These are phyloP conservation scores for Ogataea nakhonphanomensis DNA, from an alignment of 805 yeast genomes.

Conservation along the genomic window DNA sequence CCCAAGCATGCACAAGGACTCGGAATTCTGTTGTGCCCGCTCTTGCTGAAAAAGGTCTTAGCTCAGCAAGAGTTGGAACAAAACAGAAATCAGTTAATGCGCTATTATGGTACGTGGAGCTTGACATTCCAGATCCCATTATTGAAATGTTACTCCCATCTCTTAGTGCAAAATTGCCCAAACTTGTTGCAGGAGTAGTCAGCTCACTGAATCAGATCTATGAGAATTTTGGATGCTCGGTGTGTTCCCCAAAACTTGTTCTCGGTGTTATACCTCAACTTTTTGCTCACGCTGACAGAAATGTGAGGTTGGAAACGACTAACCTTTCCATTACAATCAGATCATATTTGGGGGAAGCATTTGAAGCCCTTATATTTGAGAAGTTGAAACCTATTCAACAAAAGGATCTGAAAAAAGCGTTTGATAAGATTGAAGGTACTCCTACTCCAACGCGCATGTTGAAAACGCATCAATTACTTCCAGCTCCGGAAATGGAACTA, in stretches of 20 bases:
- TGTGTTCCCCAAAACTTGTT: conserved; percentile 54
- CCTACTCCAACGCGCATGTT: conserved; percentile 57
- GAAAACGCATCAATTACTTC: conserved; percentile 45
- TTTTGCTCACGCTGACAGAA: conserved; percentile 82
- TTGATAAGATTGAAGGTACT: conserved; percentile 45
- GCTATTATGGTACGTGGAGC: conserved; percentile 59
- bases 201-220: conserved; percentile 55
- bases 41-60: conserved; percentile 78
- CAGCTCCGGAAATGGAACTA: conserved; percentile 24
- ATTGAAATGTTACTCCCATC: conserved; percentile 66
- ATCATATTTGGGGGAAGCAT: conserved; percentile 66
- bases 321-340: conserved; percentile 64
- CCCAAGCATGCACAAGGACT: conserved; percentile 38
- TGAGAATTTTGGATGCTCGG: conserved; percentile 58
- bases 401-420: conserved; percentile 70
- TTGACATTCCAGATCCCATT: conserved; percentile 61
- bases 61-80: conserved; percentile 72
- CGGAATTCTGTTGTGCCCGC: conserved; percentile 42
- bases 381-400: conserved; percentile 89
- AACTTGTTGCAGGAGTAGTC: conserved; percentile 67
- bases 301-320: conserved; percentile 77
- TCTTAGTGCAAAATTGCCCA: conserved; percentile 65
- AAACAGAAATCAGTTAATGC: conserved; percentile 63
- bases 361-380: conserved; percentile 58
- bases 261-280: conserved; percentile 59